Base-by-base conservation (phyloP, 2,329 filamentous ascomycete species). In the Fusarium sp. region DNA sequence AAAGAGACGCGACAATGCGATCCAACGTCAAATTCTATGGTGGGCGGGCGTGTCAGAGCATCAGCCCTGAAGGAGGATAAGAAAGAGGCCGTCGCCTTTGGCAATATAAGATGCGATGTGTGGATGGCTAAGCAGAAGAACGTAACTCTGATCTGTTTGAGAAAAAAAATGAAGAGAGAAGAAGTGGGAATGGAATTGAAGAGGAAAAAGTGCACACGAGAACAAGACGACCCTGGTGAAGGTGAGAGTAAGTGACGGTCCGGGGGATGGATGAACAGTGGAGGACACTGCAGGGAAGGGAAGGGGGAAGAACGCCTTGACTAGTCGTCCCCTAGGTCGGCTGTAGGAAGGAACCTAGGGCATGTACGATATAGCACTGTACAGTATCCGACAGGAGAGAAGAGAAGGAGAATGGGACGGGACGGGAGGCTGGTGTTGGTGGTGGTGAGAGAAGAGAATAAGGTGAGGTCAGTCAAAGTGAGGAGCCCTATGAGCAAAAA, bases 201-300 rank as follows among this genome's bases (percentile, higher is more conserved):
- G 56, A 67, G 64, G 54, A 66, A 72, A 71, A 67, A 70, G 55
- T 64, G 65, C 69, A 66, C 69, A 63, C 53, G 65, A 71, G 69
- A 67, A 50, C 41, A 20, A 48, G 40, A 35, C 42, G 69, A 57
- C 41, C 53, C 48, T 57, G 58, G 64, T 52, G 45, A 69, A 53
- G 60, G 64, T 58, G 59, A 52, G 49, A 59, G 48, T 48, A 26
- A 56, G 46, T 59, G 60, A 65, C 32, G 42, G 53, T 20, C 35
- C 20, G 20, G 38, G 53, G 32, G 48, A 27, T 38, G 23, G 61
- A 50, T 60, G 35, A 33, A 53, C 38, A 38, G 33, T 42, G 37
- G 59, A 48, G 45, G 40, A 41, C 38, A 56, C 35, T 42, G 41
- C 60, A 60, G 63, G 52, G 60, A 59, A 45, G 65, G 48, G 41